Evolutionary conservation across 1,284 basidiomycete genomes (phyloP).

Genomic region (Moesziomyces parantarcticus): DNA sequence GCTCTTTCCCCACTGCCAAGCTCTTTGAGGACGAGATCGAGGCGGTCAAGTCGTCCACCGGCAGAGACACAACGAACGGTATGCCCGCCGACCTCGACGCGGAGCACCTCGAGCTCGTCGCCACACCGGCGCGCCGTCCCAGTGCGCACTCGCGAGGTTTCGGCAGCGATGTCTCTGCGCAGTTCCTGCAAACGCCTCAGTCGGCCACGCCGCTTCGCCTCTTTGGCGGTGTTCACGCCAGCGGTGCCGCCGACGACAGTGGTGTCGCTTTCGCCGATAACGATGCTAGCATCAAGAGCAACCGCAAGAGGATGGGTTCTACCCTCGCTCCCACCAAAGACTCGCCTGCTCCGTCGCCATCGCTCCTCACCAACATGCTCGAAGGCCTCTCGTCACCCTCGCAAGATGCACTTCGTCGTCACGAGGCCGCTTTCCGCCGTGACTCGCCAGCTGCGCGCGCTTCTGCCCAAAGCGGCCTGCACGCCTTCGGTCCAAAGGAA

Average conservation of each 20-base stretch:
- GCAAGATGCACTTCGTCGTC: conserved; percentile 31
- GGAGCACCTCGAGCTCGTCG: conserved; percentile 12
- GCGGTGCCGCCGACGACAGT: conserved; percentile 44
- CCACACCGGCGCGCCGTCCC: conserved; percentile 32
- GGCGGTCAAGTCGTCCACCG: conserved; percentile 26
- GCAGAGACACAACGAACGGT: neutral
- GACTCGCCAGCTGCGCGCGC: conserved; percentile 39
- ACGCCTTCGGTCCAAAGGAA: conserved; percentile 52
- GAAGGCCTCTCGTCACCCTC: conserved; percentile 37
- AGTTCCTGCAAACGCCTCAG: conserved; percentile 21
- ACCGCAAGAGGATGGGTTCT: conserved; percentile 24
- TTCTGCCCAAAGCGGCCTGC: conserved; percentile 4
- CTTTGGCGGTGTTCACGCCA: conserved; percentile 27
- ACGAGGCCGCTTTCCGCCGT: conserved; percentile 37
- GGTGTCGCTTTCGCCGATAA: conserved; percentile 48
- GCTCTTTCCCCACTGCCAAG: conserved; percentile 45
- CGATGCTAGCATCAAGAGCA: conserved; percentile 30
- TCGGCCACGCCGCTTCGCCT: conserved; percentile 29
- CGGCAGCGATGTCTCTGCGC: conserved; percentile 5
- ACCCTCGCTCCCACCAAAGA: conserved; percentile 15
- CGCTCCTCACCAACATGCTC: conserved; percentile 12
- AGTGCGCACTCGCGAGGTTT: conserved; percentile 8
- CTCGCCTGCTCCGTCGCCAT: conserved; percentile 6
- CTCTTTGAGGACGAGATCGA: conserved; percentile 49
- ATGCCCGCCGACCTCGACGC: conserved; percentile 2